Conservation (phyloP, 2,329 filamentous ascomycete genomes). For the Tolypocladium paradoxum region DNA sequence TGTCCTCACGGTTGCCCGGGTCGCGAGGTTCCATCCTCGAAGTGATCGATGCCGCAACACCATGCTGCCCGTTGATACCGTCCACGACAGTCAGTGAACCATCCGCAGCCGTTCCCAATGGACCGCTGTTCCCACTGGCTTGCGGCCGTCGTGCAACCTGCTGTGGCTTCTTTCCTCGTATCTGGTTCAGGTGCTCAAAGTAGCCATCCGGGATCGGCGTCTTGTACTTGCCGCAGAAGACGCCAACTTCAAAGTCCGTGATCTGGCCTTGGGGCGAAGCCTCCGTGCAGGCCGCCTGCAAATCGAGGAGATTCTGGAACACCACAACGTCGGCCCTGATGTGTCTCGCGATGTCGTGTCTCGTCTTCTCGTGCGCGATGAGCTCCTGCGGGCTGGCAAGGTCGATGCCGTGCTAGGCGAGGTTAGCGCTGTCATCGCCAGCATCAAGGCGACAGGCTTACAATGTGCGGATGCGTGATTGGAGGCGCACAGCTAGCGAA, state of each 20-base stretch:
- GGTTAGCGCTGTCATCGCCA: background rate
- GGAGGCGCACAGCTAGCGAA: constrained; percentile 75
- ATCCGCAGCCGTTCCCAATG: background rate
- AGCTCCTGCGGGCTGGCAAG: constrained; percentile 31
- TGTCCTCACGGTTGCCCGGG: background rate
- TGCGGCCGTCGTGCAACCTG: background rate
- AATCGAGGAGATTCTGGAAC: constrained; percentile 52
- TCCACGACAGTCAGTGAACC: background rate
- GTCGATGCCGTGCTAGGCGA: constrained; percentile 32
- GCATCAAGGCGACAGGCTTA: constrained; percentile 29
- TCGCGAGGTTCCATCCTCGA: background rate
- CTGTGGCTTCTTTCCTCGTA: constrained; percentile 52
- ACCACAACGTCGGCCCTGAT: constrained; percentile 7
- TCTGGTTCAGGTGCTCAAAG: constrained; percentile 66
- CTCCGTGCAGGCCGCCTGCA: constrained; percentile 70
- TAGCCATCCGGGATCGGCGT: constrained; percentile 72
- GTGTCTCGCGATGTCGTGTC: constrained; percentile 23
- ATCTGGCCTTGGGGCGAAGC: constrained; percentile 45
- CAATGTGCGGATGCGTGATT: constrained; percentile 80
- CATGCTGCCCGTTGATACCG: background rate
- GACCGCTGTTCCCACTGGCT: background rate
- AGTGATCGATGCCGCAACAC: background rate
- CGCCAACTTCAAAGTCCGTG: constrained; percentile 74
- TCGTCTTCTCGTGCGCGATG: constrained; percentile 28
- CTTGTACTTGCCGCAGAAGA: constrained; percentile 81